Conservation (phyloP, 176 grass and related monocot genomes). For the Raddia guianensis region DNA sequence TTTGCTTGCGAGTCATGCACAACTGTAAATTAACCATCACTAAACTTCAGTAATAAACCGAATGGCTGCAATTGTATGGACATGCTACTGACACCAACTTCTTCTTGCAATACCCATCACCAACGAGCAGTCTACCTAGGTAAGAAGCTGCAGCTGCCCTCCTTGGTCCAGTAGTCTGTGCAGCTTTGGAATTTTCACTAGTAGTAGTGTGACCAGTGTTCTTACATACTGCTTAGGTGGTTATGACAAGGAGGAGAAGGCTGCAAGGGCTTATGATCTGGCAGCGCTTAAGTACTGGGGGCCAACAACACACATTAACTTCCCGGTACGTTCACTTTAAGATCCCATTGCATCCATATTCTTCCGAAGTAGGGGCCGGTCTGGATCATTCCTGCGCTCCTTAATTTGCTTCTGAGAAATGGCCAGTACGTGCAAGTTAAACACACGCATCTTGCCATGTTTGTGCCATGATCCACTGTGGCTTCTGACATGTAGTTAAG, state of each 20-base stretch:
- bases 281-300: conserved; percentile 98
- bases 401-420: conserved; percentile 8
- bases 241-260: conserved; percentile 94
- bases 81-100: conserved; percentile 28
- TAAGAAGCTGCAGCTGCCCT: conserved; percentile 36
- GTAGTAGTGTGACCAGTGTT: conserved; percentile 18
- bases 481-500: conserved; percentile 44
- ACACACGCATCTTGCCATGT: not conserved
- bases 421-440: not conserved
- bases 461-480: conserved; percentile 3
- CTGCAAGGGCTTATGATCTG: conserved; percentile 86
- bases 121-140: conserved; percentile 86
- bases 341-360: not conserved
- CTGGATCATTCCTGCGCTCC: conserved; percentile 2
- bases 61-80: not conserved
- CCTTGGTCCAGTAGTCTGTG: not conserved
- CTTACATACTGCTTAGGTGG: conserved; percentile 58
- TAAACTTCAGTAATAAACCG: not conserved
- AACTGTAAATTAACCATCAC: not conserved
- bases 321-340: conserved; percentile 55
- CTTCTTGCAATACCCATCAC: not conserved
- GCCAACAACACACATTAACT: conserved; percentile 83
- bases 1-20: not conserved
- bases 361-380: conserved; percentile 40
- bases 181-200: conserved; percentile 4